Base-by-base conservation (phyloP, 1,284 basidiomycete genomes). In the Ustilago nuda region DNA sequence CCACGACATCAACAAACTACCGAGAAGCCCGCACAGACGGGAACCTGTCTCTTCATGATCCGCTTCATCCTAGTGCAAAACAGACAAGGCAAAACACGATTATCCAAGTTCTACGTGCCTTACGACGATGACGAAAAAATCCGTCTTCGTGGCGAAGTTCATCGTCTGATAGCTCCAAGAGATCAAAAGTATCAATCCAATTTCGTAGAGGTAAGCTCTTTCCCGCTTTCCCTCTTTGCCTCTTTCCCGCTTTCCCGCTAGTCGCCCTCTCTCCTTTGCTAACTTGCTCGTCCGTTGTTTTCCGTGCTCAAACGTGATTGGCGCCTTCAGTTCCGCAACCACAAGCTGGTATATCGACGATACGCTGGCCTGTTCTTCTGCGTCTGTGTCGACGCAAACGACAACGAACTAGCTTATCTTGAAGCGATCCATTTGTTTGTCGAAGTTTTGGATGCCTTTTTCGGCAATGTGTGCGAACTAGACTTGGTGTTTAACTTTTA, bases 181-280 rank as follows among this genome's bases (percentile, higher is more conserved):
- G 96, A 99, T 87, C 95, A 98, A 88, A 98, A 98, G 87, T 96
- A 98, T 79, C 97, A 99, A 87, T 96, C 94, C 66, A 99, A 99
- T 87, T 99, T 99, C 85, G 95, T 98, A 56, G 96, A 99, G 90
- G 95, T 96, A 76, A 63, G 91, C 80, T 5, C n/a, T 7, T 11
- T 15, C 32, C n/a, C 30, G 13, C 43, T 56, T 37, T 43, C 30
- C 43, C 52, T 27, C 19, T 30, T 2, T 33, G 1, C n/a, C 52
- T 3, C 11, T 45, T n/a, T 15, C 39, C 39, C n/a, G 39, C n/a
- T 19, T 45, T 43, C 15, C 39, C 39, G 4, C 13, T 41, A 7
- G 12, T 17, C 39, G 13, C 17, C 39, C 15, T 41, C 6, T 41
- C 1, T 17, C 15, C 11, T 19, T 19, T 45, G 19, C 43, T 35